Percentiles rank a stretch among this genome's conserved stretches.
These are phyloP conservation scores for Xylariomycetidae sp. DNA, from an alignment of 2,329 filamentous ascomycete genomes.

Conservation along the genomic window DNA sequence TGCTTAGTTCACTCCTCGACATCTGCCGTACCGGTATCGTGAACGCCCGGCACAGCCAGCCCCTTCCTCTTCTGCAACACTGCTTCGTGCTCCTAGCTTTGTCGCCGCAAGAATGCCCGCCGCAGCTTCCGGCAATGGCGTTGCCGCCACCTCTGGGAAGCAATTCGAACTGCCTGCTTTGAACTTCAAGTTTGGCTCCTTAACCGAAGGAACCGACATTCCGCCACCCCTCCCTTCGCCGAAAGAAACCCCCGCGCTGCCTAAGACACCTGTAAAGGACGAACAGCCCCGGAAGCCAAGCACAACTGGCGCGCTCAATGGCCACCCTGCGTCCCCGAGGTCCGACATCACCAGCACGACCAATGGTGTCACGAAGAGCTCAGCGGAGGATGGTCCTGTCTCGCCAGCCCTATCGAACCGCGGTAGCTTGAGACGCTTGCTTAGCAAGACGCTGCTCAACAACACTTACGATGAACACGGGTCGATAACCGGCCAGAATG, in stretches of 20 bases:
- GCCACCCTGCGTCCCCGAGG: conserved; percentile 32
- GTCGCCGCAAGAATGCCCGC: conserved; percentile 13
- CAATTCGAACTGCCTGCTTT: conserved; percentile 54
- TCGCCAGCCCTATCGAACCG: conserved; percentile 48
- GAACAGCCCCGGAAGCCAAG: conserved; percentile 20
- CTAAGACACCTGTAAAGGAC: conserved; percentile 26
- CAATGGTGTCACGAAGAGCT: conserved; percentile 39
- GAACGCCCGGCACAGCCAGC: too few relatives aligned
- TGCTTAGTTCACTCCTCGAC: too few relatives aligned
- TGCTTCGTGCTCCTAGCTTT: not conserved
- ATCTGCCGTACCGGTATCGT: too few relatives aligned
- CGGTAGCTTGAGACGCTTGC: conserved; percentile 51
- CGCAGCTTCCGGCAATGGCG: conserved; percentile 16
- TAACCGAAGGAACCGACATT: conserved; percentile 57
- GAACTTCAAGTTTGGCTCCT: conserved; percentile 51
- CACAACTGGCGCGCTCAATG: conserved; percentile 31
- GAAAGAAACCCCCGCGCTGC: conserved; percentile 36
- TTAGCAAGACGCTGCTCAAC: conserved; percentile 51
- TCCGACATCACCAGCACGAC: conserved; percentile 23
- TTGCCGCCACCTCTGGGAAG: conserved; percentile 16
- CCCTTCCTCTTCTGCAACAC: too few relatives aligned
- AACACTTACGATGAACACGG: conserved; percentile 42
- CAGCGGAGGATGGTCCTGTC: conserved; percentile 43
- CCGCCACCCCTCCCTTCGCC: conserved; percentile 53
- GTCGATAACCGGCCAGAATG: conserved; percentile 27